These are phyloP conservation scores for Zasmidium angulare DNA, from an alignment of 2,329 filamentous ascomycete genomes.

Conservation along the genomic window DNA sequence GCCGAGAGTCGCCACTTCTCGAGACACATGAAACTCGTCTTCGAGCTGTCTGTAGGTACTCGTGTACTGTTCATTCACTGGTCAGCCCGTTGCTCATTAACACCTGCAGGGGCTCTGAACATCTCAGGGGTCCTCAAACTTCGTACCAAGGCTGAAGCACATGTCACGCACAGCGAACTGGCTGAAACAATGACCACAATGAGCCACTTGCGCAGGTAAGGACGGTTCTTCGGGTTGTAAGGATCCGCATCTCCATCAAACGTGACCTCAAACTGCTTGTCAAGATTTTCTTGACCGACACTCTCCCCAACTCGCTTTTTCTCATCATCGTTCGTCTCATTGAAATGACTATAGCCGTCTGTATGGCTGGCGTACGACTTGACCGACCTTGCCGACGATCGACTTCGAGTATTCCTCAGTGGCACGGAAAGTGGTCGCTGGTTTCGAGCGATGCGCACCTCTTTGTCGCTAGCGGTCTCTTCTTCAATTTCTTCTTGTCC, in stretches of 20 bases:
- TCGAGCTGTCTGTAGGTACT: constrained; percentile 77
- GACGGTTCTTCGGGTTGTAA: constrained; percentile 70
- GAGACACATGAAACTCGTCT: constrained; percentile 69
- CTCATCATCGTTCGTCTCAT: constrained; percentile 7
- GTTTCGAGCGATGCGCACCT: not conserved
- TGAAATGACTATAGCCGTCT: constrained; percentile 29
- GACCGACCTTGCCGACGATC: constrained; percentile 30
- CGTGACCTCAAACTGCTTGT: constrained; percentile 63
- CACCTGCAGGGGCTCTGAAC: not conserved
- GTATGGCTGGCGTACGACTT: constrained; percentile 26
- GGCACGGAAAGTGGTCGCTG: not conserved
- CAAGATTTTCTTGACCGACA: not conserved
- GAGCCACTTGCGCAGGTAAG: constrained; percentile 69
- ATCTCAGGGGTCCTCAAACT: not conserved
- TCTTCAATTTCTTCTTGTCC: constrained; percentile 5
- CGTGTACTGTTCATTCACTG: constrained; percentile 59
- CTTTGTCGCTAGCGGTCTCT: constrained; percentile 5
- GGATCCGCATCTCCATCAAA: constrained; percentile 77
- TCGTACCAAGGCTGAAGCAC: constrained; percentile 68
- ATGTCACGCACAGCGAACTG: constrained; percentile 80
- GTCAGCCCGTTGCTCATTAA: not conserved
- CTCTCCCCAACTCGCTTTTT: not conserved
- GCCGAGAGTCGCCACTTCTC: constrained; percentile 74
- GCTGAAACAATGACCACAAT: constrained; percentile 72
- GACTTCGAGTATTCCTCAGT: constrained; percentile 22